A percentile compares a stretch with the other conserved stretches of the same genome.
phyloP scores from a whole-genome alignment of 2,329 filamentous ascomycete genomes.

The Pseudogymnoascus sp. region DNA sequence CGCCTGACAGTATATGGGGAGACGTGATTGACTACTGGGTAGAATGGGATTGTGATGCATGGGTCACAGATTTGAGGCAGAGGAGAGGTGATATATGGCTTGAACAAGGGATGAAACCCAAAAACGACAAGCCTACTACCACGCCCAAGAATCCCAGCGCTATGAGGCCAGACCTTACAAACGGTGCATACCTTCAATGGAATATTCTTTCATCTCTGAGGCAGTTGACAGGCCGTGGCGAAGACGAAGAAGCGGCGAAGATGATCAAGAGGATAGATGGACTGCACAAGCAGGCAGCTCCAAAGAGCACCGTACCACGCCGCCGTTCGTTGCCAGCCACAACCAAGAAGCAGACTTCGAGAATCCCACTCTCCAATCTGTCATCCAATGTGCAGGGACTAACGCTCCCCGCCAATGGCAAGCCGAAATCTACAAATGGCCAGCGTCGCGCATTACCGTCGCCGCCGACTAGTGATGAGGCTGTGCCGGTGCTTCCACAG shows the following conservation, averaged over 20 bases:
- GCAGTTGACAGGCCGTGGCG: not conserved
- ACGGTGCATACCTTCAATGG: not conserved
- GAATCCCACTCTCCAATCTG: not conserved
- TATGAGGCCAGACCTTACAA: not conserved
- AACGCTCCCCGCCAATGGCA: not conserved
- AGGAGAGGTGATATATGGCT: conserved; percentile 28
- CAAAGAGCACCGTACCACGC: not conserved
- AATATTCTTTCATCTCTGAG: not conserved
- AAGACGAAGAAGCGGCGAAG: conserved; percentile 5
- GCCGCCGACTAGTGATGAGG: conserved; percentile 15
- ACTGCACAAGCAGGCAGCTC: not conserved
- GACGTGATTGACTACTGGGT: conserved; percentile 70
- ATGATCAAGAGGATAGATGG: not conserved
- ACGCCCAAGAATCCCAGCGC: not conserved
- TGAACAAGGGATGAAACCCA: conserved; percentile 20
- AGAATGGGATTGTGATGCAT: conserved; percentile 67
- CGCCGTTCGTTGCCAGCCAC: not conserved
- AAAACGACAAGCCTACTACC: conserved; percentile 13
- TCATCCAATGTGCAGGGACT: not conserved
- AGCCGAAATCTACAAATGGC: not conserved
- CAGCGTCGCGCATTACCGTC: conserved; percentile 12
- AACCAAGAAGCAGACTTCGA: not conserved
- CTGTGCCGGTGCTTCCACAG: not conserved
- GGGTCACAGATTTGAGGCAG: conserved; percentile 53
- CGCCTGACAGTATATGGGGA: conserved; percentile 64